These are phyloP conservation scores for Salix koriyanagi DNA, from an alignment of 345 rosid genomes.

Conservation along the genomic window DNA sequence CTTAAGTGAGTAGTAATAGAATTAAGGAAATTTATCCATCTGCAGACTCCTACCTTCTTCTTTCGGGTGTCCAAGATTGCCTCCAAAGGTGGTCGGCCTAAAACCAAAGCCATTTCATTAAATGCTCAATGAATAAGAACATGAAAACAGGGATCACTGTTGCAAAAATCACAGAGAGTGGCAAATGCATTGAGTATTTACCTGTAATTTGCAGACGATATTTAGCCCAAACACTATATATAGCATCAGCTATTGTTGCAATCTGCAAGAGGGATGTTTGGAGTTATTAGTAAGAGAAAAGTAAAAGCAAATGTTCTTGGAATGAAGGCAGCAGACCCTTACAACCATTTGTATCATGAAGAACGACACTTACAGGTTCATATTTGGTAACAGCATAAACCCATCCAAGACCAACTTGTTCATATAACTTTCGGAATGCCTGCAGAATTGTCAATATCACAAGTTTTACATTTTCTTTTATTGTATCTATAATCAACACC, in stretches of 20 bases:
- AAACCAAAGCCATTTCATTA: conserved; percentile 11
- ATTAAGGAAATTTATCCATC: not conserved
- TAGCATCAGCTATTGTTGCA: conserved; percentile 61
- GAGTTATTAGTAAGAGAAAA: not conserved
- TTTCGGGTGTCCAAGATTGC: conserved; percentile 62
- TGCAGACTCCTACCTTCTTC: conserved; percentile 44
- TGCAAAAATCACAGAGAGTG: not conserved
- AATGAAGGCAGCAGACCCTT: not conserved
- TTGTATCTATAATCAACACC: not conserved
- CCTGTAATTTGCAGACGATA: conserved; percentile 83
- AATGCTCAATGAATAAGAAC: not conserved
- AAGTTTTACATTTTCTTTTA: not conserved
- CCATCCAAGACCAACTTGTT: conserved; percentile 90
- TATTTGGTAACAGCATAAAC: conserved; percentile 79
- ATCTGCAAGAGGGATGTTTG: conserved; percentile 39
- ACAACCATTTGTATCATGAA: not conserved
- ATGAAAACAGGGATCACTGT: not conserved
- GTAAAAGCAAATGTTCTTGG: not conserved
- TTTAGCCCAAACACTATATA: conserved; percentile 82
- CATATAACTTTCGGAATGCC: conserved; percentile 82
- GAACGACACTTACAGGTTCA: conserved; percentile 56
- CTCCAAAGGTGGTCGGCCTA: conserved; percentile 74
- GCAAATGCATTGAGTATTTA: conserved; percentile 13
- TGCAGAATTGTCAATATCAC: conserved; percentile 28
- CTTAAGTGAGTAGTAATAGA: not conserved